Evolutionary conservation across 192 early-diverging fungal species (phyloP).

Genomic region (Rhizophagus prolifer): DNA sequence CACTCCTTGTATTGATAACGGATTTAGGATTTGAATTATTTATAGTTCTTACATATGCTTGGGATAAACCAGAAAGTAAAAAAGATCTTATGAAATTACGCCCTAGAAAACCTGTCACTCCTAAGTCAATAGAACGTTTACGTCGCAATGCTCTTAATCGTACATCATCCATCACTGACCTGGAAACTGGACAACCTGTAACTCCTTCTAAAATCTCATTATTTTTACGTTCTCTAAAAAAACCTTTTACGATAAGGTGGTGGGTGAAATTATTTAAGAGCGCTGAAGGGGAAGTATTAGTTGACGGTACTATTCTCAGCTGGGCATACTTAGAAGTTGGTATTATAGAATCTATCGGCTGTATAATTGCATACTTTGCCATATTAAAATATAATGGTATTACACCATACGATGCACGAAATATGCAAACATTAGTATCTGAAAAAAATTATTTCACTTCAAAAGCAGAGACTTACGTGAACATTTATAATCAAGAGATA

Average conservation of each 20-base stretch:
- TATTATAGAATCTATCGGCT: conserved; percentile 73
- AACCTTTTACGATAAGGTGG: conserved; percentile 54
- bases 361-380: conserved; percentile 74
- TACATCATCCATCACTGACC: conserved; percentile 48
- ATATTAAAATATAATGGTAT: conserved; percentile 65
- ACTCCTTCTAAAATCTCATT: conserved; percentile 33
- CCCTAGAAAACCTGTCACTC: conserved; percentile 88
- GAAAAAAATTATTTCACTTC: conserved; percentile 45
- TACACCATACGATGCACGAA: conserved; percentile 58
- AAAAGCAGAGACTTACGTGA: conserved; percentile 46
- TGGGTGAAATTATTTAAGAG: conserved; percentile 67
- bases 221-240: conserved; percentile 35
- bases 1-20: conserved; percentile 85
- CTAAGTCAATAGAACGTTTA: conserved; percentile 67
- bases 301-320: conserved; percentile 75
- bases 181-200: conserved; percentile 44
- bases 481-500: conserved; percentile 34
- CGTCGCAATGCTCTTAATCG: conserved; percentile 54
- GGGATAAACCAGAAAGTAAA: conserved; percentile 81
- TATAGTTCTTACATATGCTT: conserved; percentile 84
- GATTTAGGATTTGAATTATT: conserved; percentile 97
- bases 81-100: conserved; percentile 82
- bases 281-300: conserved; percentile 81
- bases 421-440: conserved; percentile 50
- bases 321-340: conserved; percentile 91